These are phyloP conservation scores for Pisolithus marmoratus DNA, from an alignment of 768 basidiomycete genomes.

Conservation along the genomic window DNA sequence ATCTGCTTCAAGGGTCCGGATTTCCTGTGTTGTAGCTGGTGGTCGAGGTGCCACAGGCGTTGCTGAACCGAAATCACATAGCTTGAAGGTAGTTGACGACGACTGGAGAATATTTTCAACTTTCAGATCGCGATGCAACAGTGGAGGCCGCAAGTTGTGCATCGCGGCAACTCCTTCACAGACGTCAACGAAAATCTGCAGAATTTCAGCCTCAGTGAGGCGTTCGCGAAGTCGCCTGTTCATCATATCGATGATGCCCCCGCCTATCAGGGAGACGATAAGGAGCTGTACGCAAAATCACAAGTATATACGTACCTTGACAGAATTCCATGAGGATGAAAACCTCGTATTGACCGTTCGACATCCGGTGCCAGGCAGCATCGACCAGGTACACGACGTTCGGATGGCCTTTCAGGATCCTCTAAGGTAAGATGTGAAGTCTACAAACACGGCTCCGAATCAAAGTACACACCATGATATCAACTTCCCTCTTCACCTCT, in stretches of 20 bases:
- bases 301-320: constrained; percentile 50
- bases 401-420: constrained; percentile 86
- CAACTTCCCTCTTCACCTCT: constrained; percentile 96
- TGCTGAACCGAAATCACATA: constrained; percentile 97
- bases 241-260: constrained; percentile 99
- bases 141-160: constrained; percentile 87
- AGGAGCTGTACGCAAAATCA: constrained; percentile 4
- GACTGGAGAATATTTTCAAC: constrained; percentile 98
- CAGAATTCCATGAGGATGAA: constrained; percentile 99
- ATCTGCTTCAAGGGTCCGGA: constrained; percentile 83
- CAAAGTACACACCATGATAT: constrained; percentile 79
- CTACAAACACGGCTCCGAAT: constrained; percentile 8
- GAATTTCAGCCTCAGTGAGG: constrained; percentile 90
- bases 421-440: constrained; percentile 44
- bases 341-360: constrained; percentile 86
- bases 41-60: constrained; percentile 64
- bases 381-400: constrained; percentile 96
- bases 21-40: constrained; percentile 76
- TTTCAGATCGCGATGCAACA: constrained; percentile 96
- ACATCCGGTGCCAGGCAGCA: constrained; percentile 82
- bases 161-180: constrained; percentile 96
- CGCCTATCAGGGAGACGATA: constrained; percentile 45
- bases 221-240: constrained; percentile 93
- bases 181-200: constrained; percentile 96
- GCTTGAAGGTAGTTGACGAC: constrained; percentile 77